Base-by-base conservation (phyloP, 805 yeast species). In the Starmerella vitae region DNA sequence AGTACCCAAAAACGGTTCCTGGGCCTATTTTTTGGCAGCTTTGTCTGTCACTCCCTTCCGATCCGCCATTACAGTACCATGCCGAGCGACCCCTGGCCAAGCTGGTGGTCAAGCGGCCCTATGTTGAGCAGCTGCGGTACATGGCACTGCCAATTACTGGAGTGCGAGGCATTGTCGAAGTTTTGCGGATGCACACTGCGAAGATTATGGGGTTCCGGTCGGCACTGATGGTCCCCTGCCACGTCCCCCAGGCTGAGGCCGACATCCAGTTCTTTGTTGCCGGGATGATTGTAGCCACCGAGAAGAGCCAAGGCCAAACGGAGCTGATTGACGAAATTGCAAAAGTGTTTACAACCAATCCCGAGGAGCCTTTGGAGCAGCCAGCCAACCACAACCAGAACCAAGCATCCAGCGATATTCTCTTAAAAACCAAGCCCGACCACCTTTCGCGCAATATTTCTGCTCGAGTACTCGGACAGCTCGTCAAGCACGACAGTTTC, bases 121-220 rank as follows among this genome's bases (percentile, higher is more conserved):
- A 47, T n/a, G 29, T 52, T 10, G 62, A 57, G 37, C 60, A 55
- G 37, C 37, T 56, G 34, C 38, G 58, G 14, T 57, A 49, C 37
- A 51, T 57, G 58, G 44, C 59, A 1, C 42, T 57, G 21, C 46
- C 50, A 3, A 37, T 40, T 14, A 46, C 50, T 4, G 26, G 48
- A 0, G 34, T 34, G 3, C n/a, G 28, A 8, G 57, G 55, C 2
- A 29, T 55, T 1, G 24, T 37, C 5, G 34, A 38, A 13, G 38
- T 51, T 7, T 38, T 55, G 25, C 28, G 39, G 7, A 32, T 36
- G 18, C 47, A 48, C 24, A 30, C 52, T 7, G 14, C 37, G 12
- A 28, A 33, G 12, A 35, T 37, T 4, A 31, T 30, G 22, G 31
- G 22, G 9, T 34, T 20, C 3, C 36, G 48, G 3, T 24, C 34